Percentiles rank a stretch among this genome's conserved stretches.
These are phyloP conservation scores for Sclerotinia minor DNA, from an alignment of 2,329 filamentous ascomycete genomes.

Conservation along the genomic window DNA sequence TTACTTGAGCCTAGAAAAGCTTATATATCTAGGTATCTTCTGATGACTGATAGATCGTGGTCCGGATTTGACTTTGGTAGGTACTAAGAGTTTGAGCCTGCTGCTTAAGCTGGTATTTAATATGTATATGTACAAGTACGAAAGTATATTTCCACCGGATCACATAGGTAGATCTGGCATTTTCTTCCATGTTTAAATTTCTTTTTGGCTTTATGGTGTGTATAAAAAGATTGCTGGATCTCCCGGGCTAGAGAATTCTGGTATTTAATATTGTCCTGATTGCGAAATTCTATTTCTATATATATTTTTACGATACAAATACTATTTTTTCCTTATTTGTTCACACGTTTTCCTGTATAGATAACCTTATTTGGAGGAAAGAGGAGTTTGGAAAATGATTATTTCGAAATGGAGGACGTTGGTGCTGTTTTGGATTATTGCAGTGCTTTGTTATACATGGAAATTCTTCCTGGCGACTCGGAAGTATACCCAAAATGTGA, in stretches of 20 bases:
- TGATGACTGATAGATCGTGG: not conserved
- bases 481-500: not conserved
- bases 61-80: not conserved
- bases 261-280: not conserved
- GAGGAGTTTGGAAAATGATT: not conserved
- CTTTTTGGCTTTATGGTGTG: not conserved
- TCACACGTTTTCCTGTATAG: not conserved
- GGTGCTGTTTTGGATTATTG: conserved; percentile 1
- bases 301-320: not conserved
- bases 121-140: not conserved
- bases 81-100: not conserved
- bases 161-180: not conserved
- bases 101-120: not conserved
- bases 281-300: not conserved
- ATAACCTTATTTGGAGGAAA: not conserved
- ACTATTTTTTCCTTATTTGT: not conserved
- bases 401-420: not conserved
- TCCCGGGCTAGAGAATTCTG: not conserved
- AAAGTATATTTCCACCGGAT: not conserved
- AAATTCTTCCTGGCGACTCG: conserved; percentile 7
- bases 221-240: not conserved
- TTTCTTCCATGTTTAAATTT: not conserved
- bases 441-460: conserved; percentile 7
- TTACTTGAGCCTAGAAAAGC: not conserved
- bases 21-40: not conserved